Evolutionary conservation across 2,329 filamentous ascomycete species (phyloP), one percentile per base, ranked within the genome.

Genomic region (Pseudogymnoascus sp.): DNA sequence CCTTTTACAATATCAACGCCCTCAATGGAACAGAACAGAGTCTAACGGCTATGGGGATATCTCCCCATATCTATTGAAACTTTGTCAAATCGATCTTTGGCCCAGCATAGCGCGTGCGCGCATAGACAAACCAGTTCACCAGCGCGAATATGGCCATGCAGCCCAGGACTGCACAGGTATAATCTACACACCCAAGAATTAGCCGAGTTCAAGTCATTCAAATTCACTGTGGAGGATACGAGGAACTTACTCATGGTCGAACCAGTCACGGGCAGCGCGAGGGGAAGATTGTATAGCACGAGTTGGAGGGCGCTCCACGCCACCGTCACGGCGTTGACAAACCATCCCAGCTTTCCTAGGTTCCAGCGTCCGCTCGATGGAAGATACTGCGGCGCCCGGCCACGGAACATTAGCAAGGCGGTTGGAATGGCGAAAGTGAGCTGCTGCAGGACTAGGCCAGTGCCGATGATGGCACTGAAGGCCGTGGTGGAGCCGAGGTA

Each of bases 391-490:
- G 47, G 47, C 9, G 47, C 47, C 28, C 47, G 47, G 28, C 47
- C 47, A 14, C 28, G 28, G 6, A 54, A 7, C 28, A 54, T 54
- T 5, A 54, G 28, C 18, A 54, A 9, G 12, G 47, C 47, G 11
- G 47, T 12, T 54, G 57, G 57, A 30, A 92, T 88, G 11, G 82
- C 88, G 66, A 92, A 92, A 3, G 86, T 87, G 4, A 92, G 75
- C 12, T 87, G 86, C 0, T 92, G 78, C 1, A 88, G 82, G 6
- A 91, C 87, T 0, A 92, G 88, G 0, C 86, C 87, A 0, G 86
- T 82, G 0, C 86, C 84, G 3, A 88, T 80, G 66, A 90, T 88
- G 16, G 87, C 87, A 59, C 87, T 89, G 73, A 90, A 89, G 0
- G 87, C 86, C 62, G 81, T 84, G 61, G 74, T 78, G 1, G 86